Evolutionary conservation across 1,284 basidiomycete genomes (phyloP).

Genomic region (Rhodotorula sp.): DNA sequence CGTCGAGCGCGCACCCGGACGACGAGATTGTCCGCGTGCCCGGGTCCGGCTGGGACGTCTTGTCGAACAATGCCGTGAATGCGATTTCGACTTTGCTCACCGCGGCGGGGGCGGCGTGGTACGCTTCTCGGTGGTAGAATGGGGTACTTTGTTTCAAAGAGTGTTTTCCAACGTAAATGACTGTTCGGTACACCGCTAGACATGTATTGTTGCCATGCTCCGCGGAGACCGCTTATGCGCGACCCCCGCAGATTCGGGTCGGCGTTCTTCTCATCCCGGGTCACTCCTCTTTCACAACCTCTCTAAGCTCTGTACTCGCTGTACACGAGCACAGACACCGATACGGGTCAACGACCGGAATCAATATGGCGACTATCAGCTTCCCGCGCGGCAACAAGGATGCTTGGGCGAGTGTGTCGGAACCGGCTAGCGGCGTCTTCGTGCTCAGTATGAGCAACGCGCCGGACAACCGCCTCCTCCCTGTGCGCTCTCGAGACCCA

Average conservation of each 20-base stretch:
- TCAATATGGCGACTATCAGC: conserved; percentile 2
- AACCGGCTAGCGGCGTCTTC: conserved; percentile 20
- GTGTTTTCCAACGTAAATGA: background rate
- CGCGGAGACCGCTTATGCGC: too few relatives aligned
- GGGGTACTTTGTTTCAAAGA: background rate
- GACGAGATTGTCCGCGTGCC: conserved; percentile 48
- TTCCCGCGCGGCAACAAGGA: conserved; percentile 8
- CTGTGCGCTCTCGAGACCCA: conserved; percentile 6
- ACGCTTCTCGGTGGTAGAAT: background rate
- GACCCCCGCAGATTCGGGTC: too few relatives aligned
- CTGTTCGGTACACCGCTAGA: background rate
- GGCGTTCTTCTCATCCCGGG: background rate
- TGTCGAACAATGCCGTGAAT: conserved; percentile 76
- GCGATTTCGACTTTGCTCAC: conserved; percentile 1
- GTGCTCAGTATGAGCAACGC: conserved; percentile 30
- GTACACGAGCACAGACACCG: background rate
- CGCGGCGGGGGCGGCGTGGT: background rate
- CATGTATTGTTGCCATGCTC: too few relatives aligned
- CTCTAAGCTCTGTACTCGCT: background rate
- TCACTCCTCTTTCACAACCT: background rate
- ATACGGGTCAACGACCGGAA: background rate
- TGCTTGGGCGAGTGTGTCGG: background rate
- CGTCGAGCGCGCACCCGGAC: conserved; percentile 54
- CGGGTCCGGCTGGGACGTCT: conserved; percentile 57
- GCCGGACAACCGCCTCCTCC: conserved; percentile 43